phyloP scores from a whole-genome alignment of 345 rosid species.

The Acer saccharum region DNA sequence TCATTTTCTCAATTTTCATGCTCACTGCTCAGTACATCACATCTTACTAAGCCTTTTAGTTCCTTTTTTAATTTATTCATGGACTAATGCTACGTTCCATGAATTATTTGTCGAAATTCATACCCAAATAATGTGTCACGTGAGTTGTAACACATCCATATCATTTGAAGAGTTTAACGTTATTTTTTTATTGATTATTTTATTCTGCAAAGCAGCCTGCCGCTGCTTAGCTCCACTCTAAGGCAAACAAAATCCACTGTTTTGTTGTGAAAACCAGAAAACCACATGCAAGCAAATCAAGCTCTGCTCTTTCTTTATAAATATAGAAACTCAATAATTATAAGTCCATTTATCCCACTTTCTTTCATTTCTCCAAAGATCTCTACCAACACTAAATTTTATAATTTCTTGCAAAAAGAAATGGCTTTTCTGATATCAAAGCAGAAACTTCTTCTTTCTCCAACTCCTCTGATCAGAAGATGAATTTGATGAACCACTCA shows the following conservation, averaged over 20 bases:
- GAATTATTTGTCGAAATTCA: too few species aligned
- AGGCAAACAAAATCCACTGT: conserved; percentile 15
- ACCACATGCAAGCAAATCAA: background rate
- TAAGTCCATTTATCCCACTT: background rate
- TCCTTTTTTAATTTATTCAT: too few species aligned
- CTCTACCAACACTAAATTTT: background rate
- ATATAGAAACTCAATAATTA: background rate
- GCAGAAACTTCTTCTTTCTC: conserved; percentile 18
- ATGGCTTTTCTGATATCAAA: conserved; percentile 36
- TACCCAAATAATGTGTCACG: too few species aligned
- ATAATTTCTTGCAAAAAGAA: background rate
- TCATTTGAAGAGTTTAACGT: background rate
- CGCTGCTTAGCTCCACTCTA: background rate
- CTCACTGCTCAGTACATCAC: too few species aligned
- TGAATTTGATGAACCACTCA: background rate
- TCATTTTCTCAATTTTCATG: too few species aligned
- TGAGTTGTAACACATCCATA: too few species aligned
- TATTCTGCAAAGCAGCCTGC: background rate
- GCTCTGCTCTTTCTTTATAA: background rate
- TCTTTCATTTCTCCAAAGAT: background rate
- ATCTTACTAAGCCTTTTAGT: too few species aligned
- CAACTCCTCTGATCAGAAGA: conserved; percentile 6
- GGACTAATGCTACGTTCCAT: too few species aligned
- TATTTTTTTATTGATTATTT: background rate
- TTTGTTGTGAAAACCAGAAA: background rate